Evolutionary conservation across 306 rosid species (phyloP), one percentile per base, ranked within the genome.

Genomic region (Prunus armeniaca): DNA sequence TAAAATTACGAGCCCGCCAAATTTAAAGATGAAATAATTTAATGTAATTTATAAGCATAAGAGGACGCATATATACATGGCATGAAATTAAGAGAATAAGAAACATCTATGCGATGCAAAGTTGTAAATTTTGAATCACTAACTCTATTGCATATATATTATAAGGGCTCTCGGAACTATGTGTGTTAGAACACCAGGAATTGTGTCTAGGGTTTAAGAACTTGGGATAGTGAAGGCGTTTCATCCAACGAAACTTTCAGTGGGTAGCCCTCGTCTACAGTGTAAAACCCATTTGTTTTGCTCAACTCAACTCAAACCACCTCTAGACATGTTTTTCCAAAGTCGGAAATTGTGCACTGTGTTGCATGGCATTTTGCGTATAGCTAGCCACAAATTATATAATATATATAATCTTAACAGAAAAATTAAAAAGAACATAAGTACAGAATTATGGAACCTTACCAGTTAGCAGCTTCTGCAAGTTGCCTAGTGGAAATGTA

Each of bases 191-290:
- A 24, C 65, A 58, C 3, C 14, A 14, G 67, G 25, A 27, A 30
- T 62, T 28, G 43, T 27, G n/a, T 13, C 17, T 62, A 14, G 67
- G 67, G n/a, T 62, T 62, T 62, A 62, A 28, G 67, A 65, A 65
- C 3, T 62, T 14, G 17, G 20, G 43, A 62, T 63, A 58, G 4
- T 57, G 4, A 32, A 50, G 10, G 47, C 7, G 2, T 18, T 30
- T 51, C 62, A 71, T 55, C 65, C 75, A 34, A 71, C 22, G 7
- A 57, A 9, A 22, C 13, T 72, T 72, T 57, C 76, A 22, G 55
- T 57, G 54, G 67, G 54, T 38, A 18, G 57, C 54, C 67, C 66
- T 72, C 76, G 55, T 41, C 43, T 22, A 13, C 28, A 57, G 55
- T 57, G 34, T 38, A 38, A 57, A 25, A 13, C 67, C 41, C 14